Percentiles rank a stretch among this genome's conserved stretches.
Conservation (phyloP, 2,329 filamentous ascomycete species). For the Daldinia sp. region DNA sequence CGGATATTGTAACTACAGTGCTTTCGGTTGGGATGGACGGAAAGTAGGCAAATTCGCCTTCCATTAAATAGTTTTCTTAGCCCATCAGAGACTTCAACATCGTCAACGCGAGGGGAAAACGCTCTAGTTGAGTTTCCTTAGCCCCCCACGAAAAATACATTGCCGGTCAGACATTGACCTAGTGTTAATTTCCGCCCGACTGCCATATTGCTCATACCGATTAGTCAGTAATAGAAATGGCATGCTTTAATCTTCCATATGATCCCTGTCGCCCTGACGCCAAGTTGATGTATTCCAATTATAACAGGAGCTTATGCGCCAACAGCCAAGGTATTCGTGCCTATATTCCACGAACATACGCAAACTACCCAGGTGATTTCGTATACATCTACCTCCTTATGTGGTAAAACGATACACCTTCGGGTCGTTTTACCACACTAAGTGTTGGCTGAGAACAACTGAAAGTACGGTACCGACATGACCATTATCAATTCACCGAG, state of each 20-base stretch:
- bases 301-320: not conserved
- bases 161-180: conserved; percentile 10
- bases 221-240: not conserved
- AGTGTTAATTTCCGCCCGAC: conserved; percentile 9
- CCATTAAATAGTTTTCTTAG: not conserved
- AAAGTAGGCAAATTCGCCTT: conserved; percentile 26
- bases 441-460: no score
- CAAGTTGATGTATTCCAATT: not conserved
- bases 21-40: conserved; percentile 13
- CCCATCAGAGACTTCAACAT: not conserved
- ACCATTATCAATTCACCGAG: not conserved
- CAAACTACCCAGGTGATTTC: not conserved
- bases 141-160: not conserved
- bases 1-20: conserved; percentile 20
- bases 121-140: not conserved
- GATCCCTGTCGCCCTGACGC: not conserved
- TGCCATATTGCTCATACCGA: not conserved
- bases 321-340: not conserved
- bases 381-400: not conserved
- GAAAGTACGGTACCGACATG: not conserved
- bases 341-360: not conserved
- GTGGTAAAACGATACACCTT: not conserved
- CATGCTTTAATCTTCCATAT: not conserved
- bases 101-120: not conserved
- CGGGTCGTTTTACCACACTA: no score